Conservation (phyloP, 2,329 filamentous ascomycete species). For the Fusarium mundagurra region DNA sequence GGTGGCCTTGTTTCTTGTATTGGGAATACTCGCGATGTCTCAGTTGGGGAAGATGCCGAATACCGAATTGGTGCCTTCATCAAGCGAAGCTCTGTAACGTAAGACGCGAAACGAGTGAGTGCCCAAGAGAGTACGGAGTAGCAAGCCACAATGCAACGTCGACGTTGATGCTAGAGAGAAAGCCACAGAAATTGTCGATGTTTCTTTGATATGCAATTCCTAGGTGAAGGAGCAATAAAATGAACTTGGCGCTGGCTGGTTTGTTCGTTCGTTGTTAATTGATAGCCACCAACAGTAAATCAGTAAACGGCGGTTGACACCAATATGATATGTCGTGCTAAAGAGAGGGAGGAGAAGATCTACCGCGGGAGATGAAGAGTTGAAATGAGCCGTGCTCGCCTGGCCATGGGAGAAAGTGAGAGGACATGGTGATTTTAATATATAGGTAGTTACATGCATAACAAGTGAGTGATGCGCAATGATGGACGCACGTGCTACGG, state of each 20-base stretch:
- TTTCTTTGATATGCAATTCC: background rate
- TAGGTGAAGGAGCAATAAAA: background rate
- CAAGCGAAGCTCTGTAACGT: constrained; percentile 25
- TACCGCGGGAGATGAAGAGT: background rate
- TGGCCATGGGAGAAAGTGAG: background rate
- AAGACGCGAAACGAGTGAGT: background rate
- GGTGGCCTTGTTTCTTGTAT: background rate
- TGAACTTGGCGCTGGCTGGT: background rate
- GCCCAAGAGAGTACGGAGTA: background rate
- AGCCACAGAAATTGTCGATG: background rate
- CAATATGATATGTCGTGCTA: background rate
- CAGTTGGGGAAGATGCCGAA: constrained; percentile 8
- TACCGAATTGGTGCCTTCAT: constrained; percentile 11
- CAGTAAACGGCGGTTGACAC: background rate
- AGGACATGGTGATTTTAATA: background rate
- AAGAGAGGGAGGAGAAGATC: background rate
- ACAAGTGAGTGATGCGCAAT: background rate
- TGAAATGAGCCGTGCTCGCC: background rate
- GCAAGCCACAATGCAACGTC: constrained; percentile 26
- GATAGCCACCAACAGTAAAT: background rate
- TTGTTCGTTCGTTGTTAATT: background rate
- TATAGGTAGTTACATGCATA: too few species aligned
- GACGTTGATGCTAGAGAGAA: background rate
- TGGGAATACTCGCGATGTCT: constrained; percentile 9
- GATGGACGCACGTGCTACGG: background rate